Evolutionary conservation across 148 eudicot species (phyloP), one percentile per base, ranked within the genome.

Genomic region (Vaccinium vitisidaea): DNA sequence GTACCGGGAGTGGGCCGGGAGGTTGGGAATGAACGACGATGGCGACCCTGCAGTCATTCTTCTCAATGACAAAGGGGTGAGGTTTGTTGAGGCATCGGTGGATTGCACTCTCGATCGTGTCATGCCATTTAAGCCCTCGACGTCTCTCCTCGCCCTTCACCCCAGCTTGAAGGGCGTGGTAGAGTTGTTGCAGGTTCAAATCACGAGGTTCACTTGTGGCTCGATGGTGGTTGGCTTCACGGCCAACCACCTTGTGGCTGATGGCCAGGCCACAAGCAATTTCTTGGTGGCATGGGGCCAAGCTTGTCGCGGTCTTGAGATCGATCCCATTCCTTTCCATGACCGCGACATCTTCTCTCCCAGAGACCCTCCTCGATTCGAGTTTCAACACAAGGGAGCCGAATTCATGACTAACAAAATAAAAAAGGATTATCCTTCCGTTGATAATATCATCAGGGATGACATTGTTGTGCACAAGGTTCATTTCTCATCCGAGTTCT

Each of bases 281-380:
- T 90, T 90, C 81, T 75, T 90, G 83, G 88, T 90, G 16, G 87
- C 92, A 8, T 90, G 88, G 90, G 89, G 91, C 69, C 85, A 83
- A 78, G 91, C 88, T 32, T 80, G 85, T n/a, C 85, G 87, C 0
- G 91, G 90, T 25, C 71, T 86, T 12, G 82, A 80, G 27, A 86
- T 88, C 18, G 73, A 32, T 49, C 90, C 88, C 1, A 23, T 75
- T 21, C 91, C 91, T 11, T 84, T 79, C 1, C 85, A 75, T 3
- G 83, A 86, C 23, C 88, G 85, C 1, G 14, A 75, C 13, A 84
- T 88, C 39, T 88, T 88, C 83, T 19, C 79, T 23, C 88, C 88
- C 16, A 70, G 90, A 39, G 55, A 84, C 75, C 90, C 88, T 55
- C 90, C 92, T 15, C 19, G 8, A 1, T 67, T 85, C 12, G 87